A percentile compares a stretch with the other conserved stretches of the same genome.
phyloP scores from a whole-genome alignment of 208 protist species.

The Leishmania lainsoni region DNA sequence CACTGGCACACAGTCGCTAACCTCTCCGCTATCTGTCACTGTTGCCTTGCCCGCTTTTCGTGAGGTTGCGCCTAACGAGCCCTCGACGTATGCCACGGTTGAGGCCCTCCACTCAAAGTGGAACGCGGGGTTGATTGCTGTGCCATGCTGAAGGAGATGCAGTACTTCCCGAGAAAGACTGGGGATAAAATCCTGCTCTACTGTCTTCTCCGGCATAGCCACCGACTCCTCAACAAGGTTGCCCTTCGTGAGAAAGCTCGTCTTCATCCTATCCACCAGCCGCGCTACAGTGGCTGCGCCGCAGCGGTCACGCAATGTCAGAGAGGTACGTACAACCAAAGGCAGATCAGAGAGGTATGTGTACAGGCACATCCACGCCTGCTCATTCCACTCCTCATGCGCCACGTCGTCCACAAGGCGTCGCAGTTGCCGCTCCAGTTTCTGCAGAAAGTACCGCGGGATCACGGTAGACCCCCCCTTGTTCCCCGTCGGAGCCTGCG shows the following conservation, averaged over 20 bases:
- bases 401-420: slow-evolving; percentile 22
- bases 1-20: neutral
- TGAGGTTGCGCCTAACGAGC: neutral
- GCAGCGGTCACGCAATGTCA: slow-evolving; percentile 28
- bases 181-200: neutral
- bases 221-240: slow-evolving; percentile 9
- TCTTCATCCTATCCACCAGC: neutral
- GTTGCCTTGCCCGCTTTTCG: neutral
- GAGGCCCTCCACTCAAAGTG: slow-evolving; percentile 20
- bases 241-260: neutral
- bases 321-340: neutral
- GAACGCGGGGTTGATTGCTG: neutral
- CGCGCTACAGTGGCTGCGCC: slow-evolving; percentile 1
- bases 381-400: slow-evolving; percentile 9
- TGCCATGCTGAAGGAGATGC: slow-evolving; percentile 25
- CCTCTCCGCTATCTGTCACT: neutral
- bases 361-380: slow-evolving; percentile 52
- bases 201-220: neutral
- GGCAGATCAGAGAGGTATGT: slow-evolving; percentile 45
- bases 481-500: neutral
- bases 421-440: slow-evolving; percentile 37
- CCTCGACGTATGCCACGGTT: slow-evolving; percentile 4
- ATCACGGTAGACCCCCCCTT: slow-evolving; percentile 7
- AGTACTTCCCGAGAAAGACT: slow-evolving; percentile 19
- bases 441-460: slow-evolving; percentile 30